Evolutionary conservation across 495 filamentous ascomycete genomes (phyloP).

Genomic region (Echria macrotheca): DNA sequence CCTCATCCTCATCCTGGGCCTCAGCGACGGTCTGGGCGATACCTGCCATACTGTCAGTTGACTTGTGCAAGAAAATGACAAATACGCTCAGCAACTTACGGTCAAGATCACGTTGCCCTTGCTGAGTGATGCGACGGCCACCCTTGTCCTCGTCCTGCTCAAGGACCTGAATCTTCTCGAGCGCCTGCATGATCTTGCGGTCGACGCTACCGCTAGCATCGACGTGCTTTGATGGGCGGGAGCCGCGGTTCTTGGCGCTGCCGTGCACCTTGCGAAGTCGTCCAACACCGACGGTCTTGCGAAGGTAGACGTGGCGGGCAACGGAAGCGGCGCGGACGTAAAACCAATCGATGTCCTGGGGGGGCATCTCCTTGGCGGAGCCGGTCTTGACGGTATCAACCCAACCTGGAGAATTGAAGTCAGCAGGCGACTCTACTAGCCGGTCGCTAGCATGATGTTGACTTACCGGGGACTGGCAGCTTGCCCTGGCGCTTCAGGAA

Average conservation of each 20-base stretch:
- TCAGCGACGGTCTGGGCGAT: conserved; percentile 72
- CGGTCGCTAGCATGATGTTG: conserved; percentile 6
- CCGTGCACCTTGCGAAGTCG: conserved; percentile 79
- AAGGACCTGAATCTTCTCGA: conserved; percentile 98
- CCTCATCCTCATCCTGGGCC: conserved; percentile 64
- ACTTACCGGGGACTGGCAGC: conserved; percentile 86
- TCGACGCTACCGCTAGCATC: conserved; percentile 92
- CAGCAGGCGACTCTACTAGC: not conserved
- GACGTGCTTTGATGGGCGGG: conserved; percentile 87
- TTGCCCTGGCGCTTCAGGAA: conserved; percentile 99
- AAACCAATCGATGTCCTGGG: conserved; percentile 97
- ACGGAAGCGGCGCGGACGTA: conserved; percentile 95
- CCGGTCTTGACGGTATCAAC: conserved; percentile 99
- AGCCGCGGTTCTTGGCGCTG: conserved; percentile 92
- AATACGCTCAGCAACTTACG: conserved; percentile 42
- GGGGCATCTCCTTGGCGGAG: conserved; percentile 90
- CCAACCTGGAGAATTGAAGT: conserved; percentile 58
- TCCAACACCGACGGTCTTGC: conserved; percentile 97
- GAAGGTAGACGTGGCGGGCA: conserved; percentile 96
- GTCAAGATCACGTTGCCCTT: conserved; percentile 97
- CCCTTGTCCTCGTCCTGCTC: conserved; percentile 97
- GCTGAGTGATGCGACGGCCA: conserved; percentile 93
- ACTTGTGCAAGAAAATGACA: not conserved
- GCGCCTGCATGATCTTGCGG: conserved; percentile 89
- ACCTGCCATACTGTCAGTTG: conserved; percentile 26